phyloP scores from a whole-genome alignment of 139 green algal genomes.

The Volvox africanus region DNA sequence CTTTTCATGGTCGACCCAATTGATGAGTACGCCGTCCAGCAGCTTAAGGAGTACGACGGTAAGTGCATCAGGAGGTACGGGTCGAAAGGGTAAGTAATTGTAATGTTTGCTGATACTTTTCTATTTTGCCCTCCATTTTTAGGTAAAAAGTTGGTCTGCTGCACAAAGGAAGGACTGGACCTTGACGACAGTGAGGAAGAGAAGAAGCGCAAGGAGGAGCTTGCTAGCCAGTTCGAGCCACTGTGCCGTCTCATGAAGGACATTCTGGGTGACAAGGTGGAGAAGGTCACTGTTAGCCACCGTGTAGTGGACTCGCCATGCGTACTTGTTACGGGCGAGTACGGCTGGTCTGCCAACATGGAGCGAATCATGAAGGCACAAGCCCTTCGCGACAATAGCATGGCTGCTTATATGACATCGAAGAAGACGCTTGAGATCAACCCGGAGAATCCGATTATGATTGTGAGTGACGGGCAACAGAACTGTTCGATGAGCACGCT shows the following conservation, averaged over 20 bases:
- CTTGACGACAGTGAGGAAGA: conserved; percentile 92
- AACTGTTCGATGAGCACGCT: no score
- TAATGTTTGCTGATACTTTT: no score
- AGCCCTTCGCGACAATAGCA: conserved; percentile 96
- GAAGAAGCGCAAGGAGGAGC: conserved; percentile 93
- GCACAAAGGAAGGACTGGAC: conserved; percentile 97
- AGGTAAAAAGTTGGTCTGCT: conserved; percentile 99
- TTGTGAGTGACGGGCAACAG: conserved; percentile 72
- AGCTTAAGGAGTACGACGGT: conserved; percentile 93
- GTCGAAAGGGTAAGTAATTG: no score
- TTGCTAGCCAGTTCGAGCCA: conserved; percentile 89
- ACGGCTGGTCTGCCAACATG: conserved; percentile 99
- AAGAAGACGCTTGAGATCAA: conserved; percentile 99
- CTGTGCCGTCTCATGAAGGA: conserved; percentile 90
- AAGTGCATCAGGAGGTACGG: no score
- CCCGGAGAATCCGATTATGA: conserved; percentile 97
- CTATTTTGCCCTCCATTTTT: neutral
- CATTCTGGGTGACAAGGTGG: conserved; percentile 97
- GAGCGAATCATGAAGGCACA: conserved; percentile 99
- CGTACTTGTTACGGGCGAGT: conserved; percentile 99
- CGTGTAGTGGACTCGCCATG: conserved; percentile 98
- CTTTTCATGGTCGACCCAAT: conserved; percentile 99
- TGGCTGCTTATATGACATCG: conserved; percentile 97
- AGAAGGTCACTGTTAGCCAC: conserved; percentile 94
- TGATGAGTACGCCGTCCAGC: conserved; percentile 99